Conservation (phyloP, 2,329 filamentous ascomycete species). For the Colletotrichum tabaci region DNA sequence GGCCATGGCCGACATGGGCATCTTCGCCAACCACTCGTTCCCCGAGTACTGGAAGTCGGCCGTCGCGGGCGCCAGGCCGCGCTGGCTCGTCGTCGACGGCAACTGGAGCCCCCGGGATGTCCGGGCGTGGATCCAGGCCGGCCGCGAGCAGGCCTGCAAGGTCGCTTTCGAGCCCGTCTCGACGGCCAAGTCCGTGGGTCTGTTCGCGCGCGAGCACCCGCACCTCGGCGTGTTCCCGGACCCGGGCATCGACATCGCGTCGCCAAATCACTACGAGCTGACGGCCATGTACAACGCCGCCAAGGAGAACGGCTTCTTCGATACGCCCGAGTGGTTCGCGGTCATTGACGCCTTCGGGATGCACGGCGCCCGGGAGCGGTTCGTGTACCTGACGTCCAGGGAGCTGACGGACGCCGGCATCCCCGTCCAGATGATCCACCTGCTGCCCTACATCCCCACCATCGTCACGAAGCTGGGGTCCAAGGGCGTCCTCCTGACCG, state of each 20-base stretch:
- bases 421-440: slow-evolving; percentile 85
- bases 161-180: slow-evolving; percentile 94
- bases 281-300: slow-evolving; percentile 83
- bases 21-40: slow-evolving; percentile 74
- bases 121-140: slow-evolving; percentile 76
- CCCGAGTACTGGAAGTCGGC: slow-evolving; percentile 72
- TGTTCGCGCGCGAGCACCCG: slow-evolving; percentile 69
- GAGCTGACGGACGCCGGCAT: slow-evolving; percentile 84
- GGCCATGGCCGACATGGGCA: slow-evolving; percentile 96
- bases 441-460: slow-evolving; percentile 89
- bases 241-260: slow-evolving; percentile 79
- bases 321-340: slow-evolving; percentile 81
- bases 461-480: slow-evolving; percentile 88
- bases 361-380: slow-evolving; percentile 78
- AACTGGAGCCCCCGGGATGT: slow-evolving; percentile 84
- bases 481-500: slow-evolving; percentile 82
- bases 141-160: slow-evolving; percentile 67
- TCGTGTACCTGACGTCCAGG: slow-evolving; percentile 76
- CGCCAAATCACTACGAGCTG: slow-evolving; percentile 89
- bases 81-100: slow-evolving; percentile 87
- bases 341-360: slow-evolving; percentile 84
- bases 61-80: slow-evolving; percentile 71
- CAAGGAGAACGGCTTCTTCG: slow-evolving; percentile 76
- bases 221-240: slow-evolving; percentile 69
- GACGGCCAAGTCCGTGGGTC: slow-evolving; percentile 79